Evolutionary conservation across 768 basidiomycete species (phyloP), one percentile per base, ranked within the genome.

Genomic region (Leccinum longicurvipes): DNA sequence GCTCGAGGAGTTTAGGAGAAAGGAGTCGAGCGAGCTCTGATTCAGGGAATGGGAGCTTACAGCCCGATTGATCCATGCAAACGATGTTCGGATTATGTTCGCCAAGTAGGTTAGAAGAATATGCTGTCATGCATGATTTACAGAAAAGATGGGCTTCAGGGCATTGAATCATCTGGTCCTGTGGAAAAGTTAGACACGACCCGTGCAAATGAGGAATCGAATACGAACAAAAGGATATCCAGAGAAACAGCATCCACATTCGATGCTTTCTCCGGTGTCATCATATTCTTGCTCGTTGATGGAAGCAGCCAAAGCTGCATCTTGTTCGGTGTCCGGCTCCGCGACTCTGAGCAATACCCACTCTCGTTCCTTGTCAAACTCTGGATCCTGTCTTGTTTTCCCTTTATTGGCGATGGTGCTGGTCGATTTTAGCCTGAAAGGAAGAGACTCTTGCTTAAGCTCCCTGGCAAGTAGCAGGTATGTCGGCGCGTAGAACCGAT

Each of bases 141-240:
- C 93, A 96, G 74, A 96, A 97, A 3, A 93, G 81, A 67, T 97
- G 93, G 0, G 87, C 84, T 53, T 94, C 93, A 0, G 89, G 85
- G 63, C 93, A 96, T 72, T 95, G 93, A 2, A 91, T 78, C 86
- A 94, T 89, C 61, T 88, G 84, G 39, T 82, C 81, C 91, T 95
- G 63, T 21, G 25, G 47, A 51, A 34, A 41, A 11, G 42, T 63
- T 32, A 51, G 47, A 9, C 15, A 15, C 23, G 10, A 9, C 19
- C 54, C 17, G 27, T 27, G 51, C 42, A 31, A 56, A 50, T 27
- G 31, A 34, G 32, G 24, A 49, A 9, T 11, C 15, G 25, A 27
- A 44, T 39, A 75, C 89, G 54, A 68, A 91, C 90, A 71, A 89
- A 87, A 4, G 84, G 69, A 58, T 85, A 90, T 11, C 73, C 77